Percentiles rank a stretch among this genome's conserved stretches.
These are phyloP conservation scores for Agaricus blazei DNA, from an alignment of 768 basidiomycete species.

Conservation along the genomic window DNA sequence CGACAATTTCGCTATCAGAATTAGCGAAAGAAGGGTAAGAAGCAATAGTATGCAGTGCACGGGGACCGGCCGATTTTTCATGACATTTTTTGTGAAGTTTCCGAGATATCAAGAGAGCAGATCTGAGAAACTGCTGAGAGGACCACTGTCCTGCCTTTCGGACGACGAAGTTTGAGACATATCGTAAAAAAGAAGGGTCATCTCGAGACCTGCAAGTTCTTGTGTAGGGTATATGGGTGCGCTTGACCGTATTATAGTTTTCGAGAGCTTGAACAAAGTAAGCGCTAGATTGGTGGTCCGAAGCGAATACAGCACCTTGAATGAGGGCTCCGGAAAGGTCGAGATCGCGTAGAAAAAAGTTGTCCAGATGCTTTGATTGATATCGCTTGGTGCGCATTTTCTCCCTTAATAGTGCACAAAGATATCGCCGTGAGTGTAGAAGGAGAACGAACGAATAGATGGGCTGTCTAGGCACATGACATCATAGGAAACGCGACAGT, in stretches of 20 bases:
- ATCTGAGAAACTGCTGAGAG: background rate
- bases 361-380: background rate
- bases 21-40: background rate
- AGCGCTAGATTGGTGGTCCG: background rate
- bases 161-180: background rate
- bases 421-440: background rate
- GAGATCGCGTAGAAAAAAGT: background rate
- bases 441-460: background rate
- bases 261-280: background rate
- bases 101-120: background rate
- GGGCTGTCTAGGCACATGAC: background rate
- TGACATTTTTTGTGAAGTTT: background rate
- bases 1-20: background rate
- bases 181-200: background rate
- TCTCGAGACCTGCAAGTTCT: background rate
- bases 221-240: background rate
- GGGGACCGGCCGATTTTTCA: background rate
- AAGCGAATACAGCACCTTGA: background rate
- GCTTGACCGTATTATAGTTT: background rate
- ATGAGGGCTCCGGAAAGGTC: slow-evolving; percentile 2
- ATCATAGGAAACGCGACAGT: background rate
- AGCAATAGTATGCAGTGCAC: background rate
- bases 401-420: background rate
- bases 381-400: background rate
- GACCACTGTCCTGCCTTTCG: background rate